Percentiles rank a stretch among this genome's conserved stretches.
Conservation (phyloP, 2,329 filamentous ascomycete genomes). For the Penicillium verrucosum region DNA sequence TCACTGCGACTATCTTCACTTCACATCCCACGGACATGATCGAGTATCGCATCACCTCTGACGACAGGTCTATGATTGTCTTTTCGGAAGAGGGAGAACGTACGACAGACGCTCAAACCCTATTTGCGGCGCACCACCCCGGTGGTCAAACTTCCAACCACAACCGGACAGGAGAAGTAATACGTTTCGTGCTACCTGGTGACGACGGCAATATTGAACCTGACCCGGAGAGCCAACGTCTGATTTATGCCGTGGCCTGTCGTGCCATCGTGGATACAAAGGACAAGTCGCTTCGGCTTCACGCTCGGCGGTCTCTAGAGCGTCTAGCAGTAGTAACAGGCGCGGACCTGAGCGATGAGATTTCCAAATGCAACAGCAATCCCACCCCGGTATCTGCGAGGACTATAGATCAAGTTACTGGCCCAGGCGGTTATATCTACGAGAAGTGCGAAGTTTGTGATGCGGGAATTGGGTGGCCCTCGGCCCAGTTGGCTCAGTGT, state of each 20-base stretch:
- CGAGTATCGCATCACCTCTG: constrained; percentile 52
- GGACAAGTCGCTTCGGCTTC: constrained; percentile 21
- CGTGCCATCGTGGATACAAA: constrained; percentile 33
- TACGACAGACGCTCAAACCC: constrained; percentile 8
- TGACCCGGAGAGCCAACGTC: constrained; percentile 27
- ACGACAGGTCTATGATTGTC: constrained; percentile 43
- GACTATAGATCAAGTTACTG: constrained; percentile 19
- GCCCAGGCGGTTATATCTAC: constrained; percentile 28
- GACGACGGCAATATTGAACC: constrained; percentile 11
- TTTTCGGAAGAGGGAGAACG: constrained; percentile 28
- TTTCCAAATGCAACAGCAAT: constrained; percentile 23
- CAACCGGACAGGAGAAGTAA: constrained; percentile 22
- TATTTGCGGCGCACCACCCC: constrained; percentile 11
- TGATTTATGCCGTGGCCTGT: constrained; percentile 38
- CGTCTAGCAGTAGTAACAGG: constrained; percentile 27
- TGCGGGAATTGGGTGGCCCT: constrained; percentile 47
- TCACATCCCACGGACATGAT: constrained; percentile 57
- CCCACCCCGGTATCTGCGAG: constrained; percentile 24
- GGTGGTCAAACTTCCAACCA: constrained; percentile 14
- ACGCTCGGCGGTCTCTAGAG: constrained; percentile 27
- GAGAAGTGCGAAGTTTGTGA: constrained; percentile 56
- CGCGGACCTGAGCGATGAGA: constrained; percentile 33
- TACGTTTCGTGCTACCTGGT: constrained; percentile 30
- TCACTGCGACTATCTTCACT: constrained; percentile 50
- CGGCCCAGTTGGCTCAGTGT: constrained; percentile 48